Percentiles rank a stretch among this genome's conserved stretches.
phyloP scores from a whole-genome alignment of 1,139 yeast genomes.

The Eremothecium cymbalariae region DNA sequence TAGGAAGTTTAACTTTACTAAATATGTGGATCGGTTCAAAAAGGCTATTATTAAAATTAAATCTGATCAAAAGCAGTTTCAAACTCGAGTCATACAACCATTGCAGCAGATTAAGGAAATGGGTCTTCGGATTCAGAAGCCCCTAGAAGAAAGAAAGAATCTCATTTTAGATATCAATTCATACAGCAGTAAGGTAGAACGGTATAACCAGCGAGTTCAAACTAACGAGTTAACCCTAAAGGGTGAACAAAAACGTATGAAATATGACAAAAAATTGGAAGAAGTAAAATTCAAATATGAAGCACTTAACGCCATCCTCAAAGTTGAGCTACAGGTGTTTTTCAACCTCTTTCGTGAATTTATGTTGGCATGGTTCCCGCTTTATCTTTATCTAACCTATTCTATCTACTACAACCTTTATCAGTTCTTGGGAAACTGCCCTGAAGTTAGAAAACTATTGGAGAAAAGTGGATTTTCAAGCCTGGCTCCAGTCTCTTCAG shows the following conservation, averaged over 20 bases:
- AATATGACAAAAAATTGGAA: slow-evolving; percentile 13
- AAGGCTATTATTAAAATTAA: slow-evolving; percentile 7
- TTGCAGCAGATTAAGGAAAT: slow-evolving; percentile 10
- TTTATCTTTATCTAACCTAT: slow-evolving; percentile 17
- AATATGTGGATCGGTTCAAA: slow-evolving; percentile 7
- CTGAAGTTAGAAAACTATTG: slow-evolving; percentile 13
- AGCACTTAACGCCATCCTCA: slow-evolving; percentile 16
- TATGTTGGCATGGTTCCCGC: slow-evolving; percentile 17
- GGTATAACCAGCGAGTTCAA: slow-evolving; percentile 4
- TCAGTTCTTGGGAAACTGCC: slow-evolving; percentile 15
- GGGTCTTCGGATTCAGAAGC: slow-evolving; percentile 12
- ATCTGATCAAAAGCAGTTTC: slow-evolving; percentile 7
- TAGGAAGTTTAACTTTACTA: slow-evolving; percentile 2
- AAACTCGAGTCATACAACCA: slow-evolving; percentile 7
- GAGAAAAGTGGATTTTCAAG: slow-evolving; percentile 6
- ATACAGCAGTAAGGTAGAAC: slow-evolving; percentile 10
- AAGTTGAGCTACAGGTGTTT: slow-evolving; percentile 14
- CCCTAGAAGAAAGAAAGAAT: slow-evolving; percentile 13
- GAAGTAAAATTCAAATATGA: slow-evolving; percentile 14
- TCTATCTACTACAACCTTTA: slow-evolving; percentile 19
- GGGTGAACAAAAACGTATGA: slow-evolving; percentile 10
- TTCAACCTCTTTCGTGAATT: slow-evolving; percentile 10
- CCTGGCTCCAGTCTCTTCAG: slow-evolving; percentile 4
- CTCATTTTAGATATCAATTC: slow-evolving; percentile 13
- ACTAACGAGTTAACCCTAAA: slow-evolving; percentile 9